These are phyloP conservation scores for Hypomontagnella submonticulosa DNA, from an alignment of 495 filamentous ascomycete genomes.

Conservation along the genomic window DNA sequence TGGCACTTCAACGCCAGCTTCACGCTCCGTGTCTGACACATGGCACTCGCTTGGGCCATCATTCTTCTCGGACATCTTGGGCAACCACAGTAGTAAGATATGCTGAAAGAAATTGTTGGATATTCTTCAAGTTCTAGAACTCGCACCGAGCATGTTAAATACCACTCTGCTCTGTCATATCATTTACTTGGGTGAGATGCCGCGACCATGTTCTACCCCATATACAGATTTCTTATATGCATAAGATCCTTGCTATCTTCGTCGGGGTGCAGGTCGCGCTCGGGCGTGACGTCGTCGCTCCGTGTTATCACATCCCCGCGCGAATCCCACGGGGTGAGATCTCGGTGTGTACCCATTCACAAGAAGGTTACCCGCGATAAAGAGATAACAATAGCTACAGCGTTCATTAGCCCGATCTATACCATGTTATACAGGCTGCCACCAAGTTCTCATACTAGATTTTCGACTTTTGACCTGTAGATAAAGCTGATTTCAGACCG, in stretches of 20 bases:
- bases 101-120: neutral
- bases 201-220: neutral
- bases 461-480: neutral
- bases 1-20: constrained; percentile 11
- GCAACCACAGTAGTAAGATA: too few relatives aligned
- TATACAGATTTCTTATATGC: constrained; percentile 10
- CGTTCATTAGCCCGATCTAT: too few relatives aligned
- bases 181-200: constrained; percentile 3
- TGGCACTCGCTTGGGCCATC: constrained; percentile 19
- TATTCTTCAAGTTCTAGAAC: neutral
- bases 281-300: constrained; percentile 11
- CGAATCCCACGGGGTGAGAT: too few relatives aligned
- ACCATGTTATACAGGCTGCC: neutral
- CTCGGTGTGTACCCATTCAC: too few relatives aligned
- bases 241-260: constrained; percentile 38
- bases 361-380: too few relatives aligned
- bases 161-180: constrained; percentile 20
- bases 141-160: constrained; percentile 15
- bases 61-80: constrained; percentile 41
- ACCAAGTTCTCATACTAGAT: neutral
- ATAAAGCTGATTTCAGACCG: neutral
- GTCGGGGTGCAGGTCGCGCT: constrained; percentile 1
- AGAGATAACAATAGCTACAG: too few relatives aligned
- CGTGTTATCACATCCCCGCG: neutral
- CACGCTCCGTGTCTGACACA: constrained; percentile 29